Conservation (phyloP, 148 eudicot species). For the Persicaria tinctoria region DNA sequence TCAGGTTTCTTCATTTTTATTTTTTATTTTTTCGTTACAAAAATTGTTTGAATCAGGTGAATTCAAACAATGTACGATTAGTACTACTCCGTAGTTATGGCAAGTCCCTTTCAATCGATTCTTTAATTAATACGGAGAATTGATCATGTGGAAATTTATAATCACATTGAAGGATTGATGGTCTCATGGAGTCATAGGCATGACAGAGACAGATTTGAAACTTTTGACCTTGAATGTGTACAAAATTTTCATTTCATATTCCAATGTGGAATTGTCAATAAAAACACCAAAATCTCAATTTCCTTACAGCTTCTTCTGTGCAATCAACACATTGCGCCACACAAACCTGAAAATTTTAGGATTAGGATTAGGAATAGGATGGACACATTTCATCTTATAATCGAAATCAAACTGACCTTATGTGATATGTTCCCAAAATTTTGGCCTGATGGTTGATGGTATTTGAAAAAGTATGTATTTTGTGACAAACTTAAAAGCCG, state of each 20-base stretch:
- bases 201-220: not conserved
- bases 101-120: not conserved
- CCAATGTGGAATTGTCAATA: not conserved
- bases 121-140: not conserved
- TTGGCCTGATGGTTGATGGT: not conserved
- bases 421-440: not conserved
- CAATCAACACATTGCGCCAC: no score
- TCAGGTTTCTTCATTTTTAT: conserved; percentile 25
- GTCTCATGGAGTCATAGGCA: no score
- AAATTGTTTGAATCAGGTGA: not conserved
- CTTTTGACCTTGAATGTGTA: not conserved
- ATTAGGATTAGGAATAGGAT: not conserved
- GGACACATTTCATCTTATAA: not conserved
- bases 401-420: not conserved
- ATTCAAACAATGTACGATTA: not conserved
- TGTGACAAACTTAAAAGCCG: no score
- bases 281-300: no score
- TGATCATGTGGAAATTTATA: not conserved
- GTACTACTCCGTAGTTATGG: not conserved
- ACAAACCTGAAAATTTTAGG: not conserved
- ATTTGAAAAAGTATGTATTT: not conserved
- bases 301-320: no score
- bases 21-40: not conserved
- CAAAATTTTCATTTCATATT: not conserved
- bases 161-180: not conserved